Conservation (phyloP, 73 alveolate genomes). For the Paraurostyla sp. region DNA sequence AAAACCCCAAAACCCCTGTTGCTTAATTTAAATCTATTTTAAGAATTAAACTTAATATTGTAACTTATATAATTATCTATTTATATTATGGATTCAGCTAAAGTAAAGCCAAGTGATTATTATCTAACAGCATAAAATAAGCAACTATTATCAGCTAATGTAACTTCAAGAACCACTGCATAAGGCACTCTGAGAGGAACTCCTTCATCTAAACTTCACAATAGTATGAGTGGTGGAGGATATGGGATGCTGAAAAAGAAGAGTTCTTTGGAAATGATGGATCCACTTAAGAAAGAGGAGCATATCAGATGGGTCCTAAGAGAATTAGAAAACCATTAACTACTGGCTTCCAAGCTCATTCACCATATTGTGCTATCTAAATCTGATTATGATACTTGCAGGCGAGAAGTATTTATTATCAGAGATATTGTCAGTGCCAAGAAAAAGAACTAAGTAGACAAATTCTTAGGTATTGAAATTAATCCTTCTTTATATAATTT, state of each 20-base stretch:
- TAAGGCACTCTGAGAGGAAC: not conserved
- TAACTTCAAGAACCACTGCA: constrained; percentile 36
- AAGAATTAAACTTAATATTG: too few relatives aligned
- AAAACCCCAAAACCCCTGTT: too few relatives aligned
- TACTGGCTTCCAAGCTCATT: constrained; percentile 11
- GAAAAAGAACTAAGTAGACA: not conserved
- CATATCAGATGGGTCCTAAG: constrained; percentile 36
- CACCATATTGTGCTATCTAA: constrained; percentile 17
- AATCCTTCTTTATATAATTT: too few relatives aligned
- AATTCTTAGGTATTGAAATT: too few relatives aligned
- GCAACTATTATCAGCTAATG: not conserved
- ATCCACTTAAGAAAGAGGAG: constrained; percentile 1
- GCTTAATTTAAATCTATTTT: too few relatives aligned
- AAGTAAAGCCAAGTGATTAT: too few relatives aligned
- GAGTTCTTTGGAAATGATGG: constrained; percentile 4
- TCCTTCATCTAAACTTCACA: not conserved
- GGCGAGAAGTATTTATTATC: not conserved
- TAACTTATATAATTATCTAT: too few relatives aligned
- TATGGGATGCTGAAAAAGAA: not conserved
- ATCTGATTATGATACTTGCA: constrained; percentile 12
- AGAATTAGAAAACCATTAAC: constrained; percentile 38
- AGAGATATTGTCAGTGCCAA: constrained; percentile 41
- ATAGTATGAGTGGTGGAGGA: not conserved
- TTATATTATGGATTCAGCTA: too few relatives aligned
- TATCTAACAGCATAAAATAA: too few relatives aligned